These are phyloP conservation scores for Cyberlindnera japonica DNA, from an alignment of 805 yeast genomes.

Conservation along the genomic window DNA sequence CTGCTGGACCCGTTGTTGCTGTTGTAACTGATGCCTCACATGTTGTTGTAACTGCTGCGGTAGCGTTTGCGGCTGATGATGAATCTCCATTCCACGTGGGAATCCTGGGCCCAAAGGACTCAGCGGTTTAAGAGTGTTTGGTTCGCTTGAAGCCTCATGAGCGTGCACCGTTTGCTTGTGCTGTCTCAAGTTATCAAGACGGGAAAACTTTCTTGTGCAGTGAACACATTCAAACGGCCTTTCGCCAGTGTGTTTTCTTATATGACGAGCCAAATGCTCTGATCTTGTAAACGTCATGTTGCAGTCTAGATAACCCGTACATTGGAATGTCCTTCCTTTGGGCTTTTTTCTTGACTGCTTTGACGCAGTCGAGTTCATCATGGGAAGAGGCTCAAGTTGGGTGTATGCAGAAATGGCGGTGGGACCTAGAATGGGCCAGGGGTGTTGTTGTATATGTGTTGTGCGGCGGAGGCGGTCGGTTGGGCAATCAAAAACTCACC, in stretches of 20 bases:
- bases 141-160: constrained; percentile 16
- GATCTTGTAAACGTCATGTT: constrained; percentile 85
- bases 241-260: constrained; percentile 92
- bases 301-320: constrained; percentile 84
- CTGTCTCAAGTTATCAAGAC: constrained; percentile 86
- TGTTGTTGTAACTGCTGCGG: constrained; percentile 5
- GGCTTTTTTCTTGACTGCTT: constrained; percentile 34
- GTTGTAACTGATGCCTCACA: constrained; percentile 1
- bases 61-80: constrained; percentile 2
- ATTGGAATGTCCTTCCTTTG: constrained; percentile 71
- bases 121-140: constrained; percentile 5
- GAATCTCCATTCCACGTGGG: constrained; percentile 1
- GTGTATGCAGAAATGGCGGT: background rate
- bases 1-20: constrained; percentile 1
- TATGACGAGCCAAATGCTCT: constrained; percentile 89
- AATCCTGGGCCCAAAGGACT: constrained; percentile 5
- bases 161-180: constrained; percentile 85
- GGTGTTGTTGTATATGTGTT: background rate
- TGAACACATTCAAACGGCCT: constrained; percentile 86
- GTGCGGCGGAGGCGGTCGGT: no score
- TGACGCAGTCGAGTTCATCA: constrained; percentile 5
- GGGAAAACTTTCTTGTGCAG: constrained; percentile 72
- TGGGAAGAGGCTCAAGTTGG: background rate
- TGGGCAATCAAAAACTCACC: no score
- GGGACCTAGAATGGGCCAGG: background rate